phyloP scores from a whole-genome alignment of 1,284 basidiomycete species.

The Cutaneotrichosporon cutaneum region DNA sequence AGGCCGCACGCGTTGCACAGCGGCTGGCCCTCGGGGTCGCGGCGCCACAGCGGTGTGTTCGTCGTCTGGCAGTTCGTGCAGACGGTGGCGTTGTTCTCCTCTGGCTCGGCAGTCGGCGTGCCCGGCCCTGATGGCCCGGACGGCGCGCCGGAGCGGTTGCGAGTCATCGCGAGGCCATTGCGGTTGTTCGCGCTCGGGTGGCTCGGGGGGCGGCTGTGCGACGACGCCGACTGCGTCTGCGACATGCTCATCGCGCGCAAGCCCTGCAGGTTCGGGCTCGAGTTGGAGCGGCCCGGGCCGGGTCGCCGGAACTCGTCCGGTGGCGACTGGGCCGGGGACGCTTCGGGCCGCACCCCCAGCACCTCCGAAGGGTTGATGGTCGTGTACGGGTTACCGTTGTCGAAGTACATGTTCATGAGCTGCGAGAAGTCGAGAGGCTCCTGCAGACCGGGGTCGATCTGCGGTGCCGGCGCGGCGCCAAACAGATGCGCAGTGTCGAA shows the following conservation, averaged over 20 bases:
- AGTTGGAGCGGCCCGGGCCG: constrained; percentile 44
- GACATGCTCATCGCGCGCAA: constrained; percentile 21
- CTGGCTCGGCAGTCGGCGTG: constrained; percentile 12
- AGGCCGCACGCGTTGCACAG: constrained; percentile 86
- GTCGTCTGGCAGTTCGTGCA: constrained; percentile 95
- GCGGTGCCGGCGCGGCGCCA: constrained; percentile 1
- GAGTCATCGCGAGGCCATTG: not conserved
- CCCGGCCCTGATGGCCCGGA: not conserved
- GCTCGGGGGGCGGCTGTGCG: not conserved
- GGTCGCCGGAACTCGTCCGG: constrained; percentile 34
- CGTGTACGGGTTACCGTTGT: constrained; percentile 60
- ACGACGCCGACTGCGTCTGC: not conserved
- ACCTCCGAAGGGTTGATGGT: constrained; percentile 87
- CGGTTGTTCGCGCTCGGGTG: not conserved
- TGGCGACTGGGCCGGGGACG: constrained; percentile 28
- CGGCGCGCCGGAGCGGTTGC: constrained; percentile 3
- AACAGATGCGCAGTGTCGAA: constrained; percentile 16
- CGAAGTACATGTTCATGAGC: constrained; percentile 53
- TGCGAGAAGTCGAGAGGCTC: constrained; percentile 47
- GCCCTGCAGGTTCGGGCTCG: constrained; percentile 48
- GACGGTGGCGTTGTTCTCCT: constrained; percentile 68
- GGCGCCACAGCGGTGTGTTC: constrained; percentile 90
- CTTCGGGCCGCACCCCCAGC: constrained; percentile 46
- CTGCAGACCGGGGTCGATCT: constrained; percentile 7
- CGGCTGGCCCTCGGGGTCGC: constrained; percentile 92